Base-by-base conservation (phyloP, 2,329 filamentous ascomycete species). In the Colletotrichum sp. region DNA sequence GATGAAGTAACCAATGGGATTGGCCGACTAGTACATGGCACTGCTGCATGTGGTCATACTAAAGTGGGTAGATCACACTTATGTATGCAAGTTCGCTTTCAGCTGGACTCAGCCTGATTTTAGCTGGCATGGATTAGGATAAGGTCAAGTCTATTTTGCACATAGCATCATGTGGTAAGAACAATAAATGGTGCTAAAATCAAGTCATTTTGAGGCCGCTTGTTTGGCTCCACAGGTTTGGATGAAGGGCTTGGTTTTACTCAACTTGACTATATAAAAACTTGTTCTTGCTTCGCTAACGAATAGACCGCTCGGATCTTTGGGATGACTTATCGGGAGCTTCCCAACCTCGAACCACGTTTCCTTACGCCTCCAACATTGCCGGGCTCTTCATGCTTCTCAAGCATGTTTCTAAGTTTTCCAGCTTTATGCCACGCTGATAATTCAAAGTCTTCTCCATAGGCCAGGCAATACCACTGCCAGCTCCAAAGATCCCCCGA, bases 391-490 rank as follows among this genome's bases (percentile, higher is more conserved):
- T 26, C 57, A 68, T 73, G 10, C 24, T 72, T 2, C 34, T 48
- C 18, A 86, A 75, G 78, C 84, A 91, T 12, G 79, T 83, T 75
- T 84, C 84, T 1, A 91, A 83, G 76, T 84, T 84, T 70, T 82
- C 84, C 79, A 89, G 82, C 2, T 81, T 65, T 30, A 93, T 88
- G 0, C 86, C 86, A 48, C 88, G 83, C 80, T 87, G 79, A 4
- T 79, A 76, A 82, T 93, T 94, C 77, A 91, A 86, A 9, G 91
- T 93, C 76, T 80, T 80, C 12, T 85, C 81, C 80, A 86, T 84
- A 9, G 89, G 86, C 93, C 93, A 94, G 52, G 87, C 88, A 7
- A 93, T 89, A 0, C 92, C 93, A 9, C 82, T 84, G 0, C 90
- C 91, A 71, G 89, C 84, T 2, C 88, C 91, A 85, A 94, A 94